Percentiles rank a stretch among this genome's conserved stretches.
phyloP scores from a whole-genome alignment of 805 yeast species.

The Yamadazyma sp. region DNA sequence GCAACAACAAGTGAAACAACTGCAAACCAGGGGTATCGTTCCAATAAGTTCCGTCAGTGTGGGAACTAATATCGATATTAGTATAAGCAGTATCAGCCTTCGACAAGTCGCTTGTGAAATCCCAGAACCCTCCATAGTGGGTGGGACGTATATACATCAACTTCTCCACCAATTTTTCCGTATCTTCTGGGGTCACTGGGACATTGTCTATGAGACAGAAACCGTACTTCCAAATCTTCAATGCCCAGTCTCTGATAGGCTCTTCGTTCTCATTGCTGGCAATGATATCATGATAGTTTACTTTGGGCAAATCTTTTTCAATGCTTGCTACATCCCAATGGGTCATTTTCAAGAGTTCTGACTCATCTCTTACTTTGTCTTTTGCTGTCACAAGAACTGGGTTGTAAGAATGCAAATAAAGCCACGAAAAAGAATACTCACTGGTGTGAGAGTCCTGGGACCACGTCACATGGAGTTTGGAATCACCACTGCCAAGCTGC shows the following conservation, averaged over 20 bases:
- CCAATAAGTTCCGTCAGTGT: constrained; percentile 78
- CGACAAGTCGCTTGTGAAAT: constrained; percentile 66
- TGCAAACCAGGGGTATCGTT: constrained; percentile 71
- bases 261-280: constrained; percentile 26
- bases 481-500: constrained; percentile 13
- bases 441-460: constrained; percentile 39
- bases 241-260: constrained; percentile 56
- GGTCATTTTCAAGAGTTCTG: constrained; percentile 27
- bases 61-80: constrained; percentile 60
- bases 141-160: constrained; percentile 64
- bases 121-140: constrained; percentile 83
- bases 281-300: constrained; percentile 51
- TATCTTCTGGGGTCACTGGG: constrained; percentile 59
- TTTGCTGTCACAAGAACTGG: constrained; percentile 43
- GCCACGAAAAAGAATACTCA: constrained; percentile 41
- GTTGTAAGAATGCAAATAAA: constrained; percentile 50
- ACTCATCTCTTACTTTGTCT: constrained; percentile 27
- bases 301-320: constrained; percentile 42
- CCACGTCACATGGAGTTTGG: constrained; percentile 35
- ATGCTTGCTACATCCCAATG: constrained; percentile 49
- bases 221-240: constrained; percentile 55
- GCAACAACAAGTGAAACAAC: constrained; percentile 61
- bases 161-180: constrained; percentile 55
- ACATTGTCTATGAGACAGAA: constrained; percentile 61
- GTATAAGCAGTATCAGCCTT: constrained; percentile 74